Evolutionary conservation across 768 basidiomycete genomes (phyloP), one percentile per base, ranked within the genome.

Genomic region (Psilocybe subaeruginosa): DNA sequence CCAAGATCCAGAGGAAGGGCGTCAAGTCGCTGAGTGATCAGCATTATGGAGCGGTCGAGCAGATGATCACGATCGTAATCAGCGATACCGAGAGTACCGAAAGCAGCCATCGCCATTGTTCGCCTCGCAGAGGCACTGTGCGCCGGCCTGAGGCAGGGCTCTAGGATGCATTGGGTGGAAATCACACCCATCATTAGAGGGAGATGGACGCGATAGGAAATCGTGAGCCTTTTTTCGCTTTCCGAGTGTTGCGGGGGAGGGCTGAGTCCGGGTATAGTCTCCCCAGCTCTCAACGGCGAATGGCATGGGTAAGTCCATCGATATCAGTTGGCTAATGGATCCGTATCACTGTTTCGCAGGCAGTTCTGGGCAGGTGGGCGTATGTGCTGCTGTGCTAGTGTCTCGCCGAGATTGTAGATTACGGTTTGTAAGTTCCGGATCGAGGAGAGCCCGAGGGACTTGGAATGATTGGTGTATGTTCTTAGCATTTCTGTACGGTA

Each of bases 171-270:
- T 43, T 16, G 11, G 53, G 23, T 27, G 43, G 31, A 19, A 30
- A 54, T 48, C 54, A 60, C 27, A 45, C 14, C 41, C 41, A 35
- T 49, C 30, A 17, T 48, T 49, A 39, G 54, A 48, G 12, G 59
- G 31, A 39, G 59, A 60, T 60, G 53, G 19, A 55, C 54, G 54
- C 46, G 59, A 60, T 60, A 60, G 59, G 59, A 56, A 60, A 60
- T 33, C 14, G 41, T 14, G 41, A 43, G 41, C n/a, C 14, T 43
- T 14, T 43, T 14, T 43, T 43, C 14, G 41, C 41, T 5, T 14
- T 12, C 59, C 59, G 59, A 48, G 35, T 53, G 54, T 60, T 60
- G 46, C 59, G 59, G 59, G 47, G n/a, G 17, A 5, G 27, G 31
- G 39, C 29, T 30, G 11, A n/a, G 27, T 51, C 9, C 29, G 33